phyloP scores from a whole-genome alignment of 1,139 yeast species.

The Geotrichum klebahnii region DNA sequence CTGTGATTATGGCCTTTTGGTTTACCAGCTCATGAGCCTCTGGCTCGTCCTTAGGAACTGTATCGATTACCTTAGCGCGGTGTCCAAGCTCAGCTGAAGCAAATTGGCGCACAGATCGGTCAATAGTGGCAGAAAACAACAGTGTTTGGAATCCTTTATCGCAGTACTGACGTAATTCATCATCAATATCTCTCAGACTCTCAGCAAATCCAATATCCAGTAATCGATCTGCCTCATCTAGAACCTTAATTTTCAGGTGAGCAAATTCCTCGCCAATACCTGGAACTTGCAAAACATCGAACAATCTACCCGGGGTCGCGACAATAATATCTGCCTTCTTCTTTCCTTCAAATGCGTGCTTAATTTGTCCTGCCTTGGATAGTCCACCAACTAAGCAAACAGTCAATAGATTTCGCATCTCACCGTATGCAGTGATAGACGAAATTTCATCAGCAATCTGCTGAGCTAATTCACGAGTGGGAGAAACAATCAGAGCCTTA shows the following conservation, averaged over 20 bases:
- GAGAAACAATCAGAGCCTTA: conserved; percentile 67
- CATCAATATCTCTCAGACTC: conserved; percentile 55
- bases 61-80: conserved; percentile 66
- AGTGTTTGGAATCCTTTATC: conserved; percentile 54
- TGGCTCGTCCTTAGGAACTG: conserved; percentile 69
- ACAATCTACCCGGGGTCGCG: conserved; percentile 87
- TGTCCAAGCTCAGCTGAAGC: conserved; percentile 63
- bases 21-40: conserved; percentile 73
- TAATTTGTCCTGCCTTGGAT: conserved; percentile 41
- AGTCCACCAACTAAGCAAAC: conserved; percentile 53
- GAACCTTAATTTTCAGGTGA: conserved; percentile 58
- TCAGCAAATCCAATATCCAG: conserved; percentile 73
- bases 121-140: conserved; percentile 85
- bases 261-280: conserved; percentile 49
- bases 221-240: conserved; percentile 87
- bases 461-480: conserved; percentile 87
- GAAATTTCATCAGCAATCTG: conserved; percentile 71
- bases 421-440: conserved; percentile 37
- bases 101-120: conserved; percentile 58
- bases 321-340: conserved; percentile 55
- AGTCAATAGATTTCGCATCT: conserved; percentile 38
- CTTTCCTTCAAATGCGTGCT: conserved; percentile 32
- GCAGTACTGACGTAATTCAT: conserved; percentile 41
- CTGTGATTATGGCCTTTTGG: conserved; percentile 56
- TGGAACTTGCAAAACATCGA: conserved; percentile 51